A percentile compares a stretch with the other conserved stretches of the same genome.
Evolutionary conservation across 2,329 filamentous ascomycete genomes (phyloP).

Genomic region (Malbranchea zuffiana): DNA sequence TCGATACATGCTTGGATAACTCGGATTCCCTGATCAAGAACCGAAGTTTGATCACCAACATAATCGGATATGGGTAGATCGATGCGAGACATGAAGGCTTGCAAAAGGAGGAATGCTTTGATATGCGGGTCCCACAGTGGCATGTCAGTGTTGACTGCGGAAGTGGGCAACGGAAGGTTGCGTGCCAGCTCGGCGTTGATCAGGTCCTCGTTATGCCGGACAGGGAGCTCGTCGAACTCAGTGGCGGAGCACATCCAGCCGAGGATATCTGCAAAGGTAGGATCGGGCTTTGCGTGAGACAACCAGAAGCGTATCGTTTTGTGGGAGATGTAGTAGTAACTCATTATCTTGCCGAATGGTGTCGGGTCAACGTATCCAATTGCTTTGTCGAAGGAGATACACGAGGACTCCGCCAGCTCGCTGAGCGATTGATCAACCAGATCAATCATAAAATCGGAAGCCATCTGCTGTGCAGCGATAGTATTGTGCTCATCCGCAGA

Average conservation of each 20-base stretch:
- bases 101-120: constrained; percentile 85
- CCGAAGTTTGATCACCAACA: constrained; percentile 78
- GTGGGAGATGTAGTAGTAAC: constrained; percentile 96
- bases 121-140: constrained; percentile 99
- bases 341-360: constrained; percentile 94
- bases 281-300: constrained; percentile 60
- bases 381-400: constrained; percentile 61
- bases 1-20: constrained; percentile 94
- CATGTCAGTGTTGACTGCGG: constrained; percentile 47
- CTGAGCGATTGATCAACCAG: constrained; percentile 78
- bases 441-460: constrained; percentile 88
- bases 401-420: constrained; percentile 74
- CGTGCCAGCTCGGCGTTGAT: constrained; percentile 85
- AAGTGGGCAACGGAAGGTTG: constrained; percentile 60
- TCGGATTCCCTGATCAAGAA: constrained; percentile 92
- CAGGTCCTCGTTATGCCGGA: constrained; percentile 95
- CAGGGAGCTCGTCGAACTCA: constrained; percentile 94
- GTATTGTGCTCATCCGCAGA: constrained; percentile 86
- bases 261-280: constrained; percentile 69
- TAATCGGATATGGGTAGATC: constrained; percentile 93
- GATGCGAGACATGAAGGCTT: constrained; percentile 89
- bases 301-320: constrained; percentile 82
- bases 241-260: constrained; percentile 88
- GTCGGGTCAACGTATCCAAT: constrained; percentile 87
- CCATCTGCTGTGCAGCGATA: constrained; percentile 69